phyloP scores from a whole-genome alignment of 805 yeast species.

The Metschnikowia koreensis region DNA sequence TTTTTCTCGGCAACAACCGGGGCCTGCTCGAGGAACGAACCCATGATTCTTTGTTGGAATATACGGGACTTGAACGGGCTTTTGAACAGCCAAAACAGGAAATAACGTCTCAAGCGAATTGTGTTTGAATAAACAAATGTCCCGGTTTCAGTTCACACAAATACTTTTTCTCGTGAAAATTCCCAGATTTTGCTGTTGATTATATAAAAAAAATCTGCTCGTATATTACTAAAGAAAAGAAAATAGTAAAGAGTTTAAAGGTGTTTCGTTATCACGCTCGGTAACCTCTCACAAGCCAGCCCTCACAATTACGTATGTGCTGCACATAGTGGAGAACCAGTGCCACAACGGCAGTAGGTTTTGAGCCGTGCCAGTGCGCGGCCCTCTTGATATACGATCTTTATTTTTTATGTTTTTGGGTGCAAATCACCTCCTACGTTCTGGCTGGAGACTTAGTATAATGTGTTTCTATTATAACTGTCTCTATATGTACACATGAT shows the following conservation, averaged over 20 bases:
- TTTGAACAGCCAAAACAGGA: slow-evolving; percentile 9
- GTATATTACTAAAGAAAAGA: background rate
- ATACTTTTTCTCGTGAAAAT: background rate
- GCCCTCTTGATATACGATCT: too few species aligned
- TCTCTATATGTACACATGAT: background rate
- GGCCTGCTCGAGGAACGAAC: background rate
- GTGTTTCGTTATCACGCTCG: background rate
- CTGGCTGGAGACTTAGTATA: background rate
- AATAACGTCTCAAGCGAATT: slow-evolving; percentile 10
- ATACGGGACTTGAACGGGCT: slow-evolving; percentile 3
- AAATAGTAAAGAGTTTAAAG: background rate
- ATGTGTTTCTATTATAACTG: background rate
- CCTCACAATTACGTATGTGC: slow-evolving; percentile 4
- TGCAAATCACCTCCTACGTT: too few species aligned
- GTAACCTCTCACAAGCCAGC: background rate
- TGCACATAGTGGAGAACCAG: background rate
- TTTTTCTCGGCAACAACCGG: slow-evolving; percentile 2
- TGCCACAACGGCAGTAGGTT: too few species aligned
- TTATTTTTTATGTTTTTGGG: too few species aligned
- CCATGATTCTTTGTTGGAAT: background rate
- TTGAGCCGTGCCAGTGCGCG: too few species aligned
- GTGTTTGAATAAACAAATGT: background rate
- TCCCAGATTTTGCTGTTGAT: background rate
- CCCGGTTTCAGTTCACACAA: background rate
- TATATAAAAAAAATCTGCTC: background rate